Evolutionary conservation across 2,329 filamentous ascomycete genomes (phyloP), one percentile per base, ranked within the genome.

Genomic region (Fusarium sp.): DNA sequence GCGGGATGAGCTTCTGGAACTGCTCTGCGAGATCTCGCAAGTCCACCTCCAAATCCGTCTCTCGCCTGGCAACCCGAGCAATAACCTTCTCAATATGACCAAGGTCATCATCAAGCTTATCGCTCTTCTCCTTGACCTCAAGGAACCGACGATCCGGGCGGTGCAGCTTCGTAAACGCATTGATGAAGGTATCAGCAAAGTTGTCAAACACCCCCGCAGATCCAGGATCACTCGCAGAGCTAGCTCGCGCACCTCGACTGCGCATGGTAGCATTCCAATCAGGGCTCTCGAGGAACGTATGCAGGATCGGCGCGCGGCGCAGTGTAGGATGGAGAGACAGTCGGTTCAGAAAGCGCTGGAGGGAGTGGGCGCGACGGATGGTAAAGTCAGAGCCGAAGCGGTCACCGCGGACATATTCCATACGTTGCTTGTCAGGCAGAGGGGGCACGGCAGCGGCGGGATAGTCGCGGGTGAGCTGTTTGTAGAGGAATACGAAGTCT

Each of bases 231-330:
- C 83, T 83, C 34, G 83, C 77, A 50, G 85, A 87, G 70, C 91
- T 89, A 34, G 87, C 89, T 52, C 96, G 89, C 58, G 89, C 88
- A 17, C 92, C 89, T 54, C 95, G 90, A 75, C 90, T 90, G 78
- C 91, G 92, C 95, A 99, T 98, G 52, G 94, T 96, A 39, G 95
- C 93, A 82, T 99, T 98, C 96, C 96, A 99, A 83, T 99, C 96
- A 32, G 89, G 90, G 67, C 92, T 95, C 83, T 99, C 96, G 72
- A 99, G 90, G 81, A 99, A 99, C 67, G 91, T 92, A 77, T 96
- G 92, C 38, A 99, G 87, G 42, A 98, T 91, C 32, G 91, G 88
- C 0, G 94, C 93, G 63, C 95, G 91, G 32, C 96, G 93, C 54
- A 99, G 89, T 24, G 96, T 92, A 0, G 96, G 96, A 79, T 99